Percentiles rank a stretch among this genome's conserved stretches.
These are phyloP conservation scores for Penicillium turbatum DNA, from an alignment of 495 filamentous ascomycete species.

Conservation along the genomic window DNA sequence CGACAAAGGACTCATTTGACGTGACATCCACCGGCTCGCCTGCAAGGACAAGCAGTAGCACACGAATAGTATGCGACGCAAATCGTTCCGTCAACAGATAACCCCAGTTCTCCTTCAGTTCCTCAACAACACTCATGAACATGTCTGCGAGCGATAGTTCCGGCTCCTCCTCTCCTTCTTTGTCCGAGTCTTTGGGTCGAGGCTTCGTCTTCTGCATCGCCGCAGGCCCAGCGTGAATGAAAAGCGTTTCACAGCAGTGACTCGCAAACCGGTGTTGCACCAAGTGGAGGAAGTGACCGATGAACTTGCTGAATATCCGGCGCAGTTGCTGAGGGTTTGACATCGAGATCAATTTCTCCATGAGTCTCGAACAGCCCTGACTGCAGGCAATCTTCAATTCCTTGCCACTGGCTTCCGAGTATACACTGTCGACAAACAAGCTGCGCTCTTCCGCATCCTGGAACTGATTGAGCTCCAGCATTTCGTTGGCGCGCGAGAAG, in stretches of 20 bases:
- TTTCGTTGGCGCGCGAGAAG: constrained; percentile 80
- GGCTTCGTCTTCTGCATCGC: constrained; percentile 60
- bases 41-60: constrained; percentile 78
- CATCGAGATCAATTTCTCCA: constrained; percentile 84
- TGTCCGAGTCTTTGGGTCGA: constrained; percentile 32
- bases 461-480: constrained; percentile 87
- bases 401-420: constrained; percentile 79
- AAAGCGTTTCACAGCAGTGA: constrained; percentile 94
- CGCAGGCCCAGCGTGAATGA: constrained; percentile 71
- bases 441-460: constrained; percentile 67
- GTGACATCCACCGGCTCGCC: constrained; percentile 68
- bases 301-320: constrained; percentile 75
- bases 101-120: constrained; percentile 78
- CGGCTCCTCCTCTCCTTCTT: constrained; percentile 34
- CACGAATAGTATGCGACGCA: constrained; percentile 84
- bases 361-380: constrained; percentile 87
- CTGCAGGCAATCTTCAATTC: constrained; percentile 93
- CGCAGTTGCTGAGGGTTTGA: constrained; percentile 80
- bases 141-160: constrained; percentile 73
- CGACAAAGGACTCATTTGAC: constrained; percentile 62
- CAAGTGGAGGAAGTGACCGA: constrained; percentile 81
- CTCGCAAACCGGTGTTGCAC: constrained; percentile 93
- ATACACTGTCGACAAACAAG: constrained; percentile 81
- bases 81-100: constrained; percentile 82
- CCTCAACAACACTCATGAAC: constrained; percentile 75